phyloP scores from a whole-genome alignment of 148 eudicot genomes.

The Diospyros kaki region DNA sequence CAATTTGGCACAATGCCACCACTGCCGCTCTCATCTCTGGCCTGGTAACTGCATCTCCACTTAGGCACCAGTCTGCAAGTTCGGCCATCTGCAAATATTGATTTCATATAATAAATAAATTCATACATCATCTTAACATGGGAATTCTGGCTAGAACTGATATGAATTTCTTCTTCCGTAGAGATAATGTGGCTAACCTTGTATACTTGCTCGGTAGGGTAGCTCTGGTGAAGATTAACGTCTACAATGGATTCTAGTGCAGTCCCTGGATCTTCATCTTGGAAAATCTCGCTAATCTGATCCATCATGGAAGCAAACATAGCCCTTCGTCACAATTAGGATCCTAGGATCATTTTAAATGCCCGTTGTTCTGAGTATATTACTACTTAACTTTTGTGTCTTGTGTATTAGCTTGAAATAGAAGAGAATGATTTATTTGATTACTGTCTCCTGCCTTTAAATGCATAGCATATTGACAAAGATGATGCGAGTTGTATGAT shows the following conservation, averaged over 20 bases:
- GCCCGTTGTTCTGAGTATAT: too few species aligned
- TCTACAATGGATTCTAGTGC: constrained; percentile 32
- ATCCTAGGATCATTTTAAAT: too few species aligned
- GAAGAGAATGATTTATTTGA: not conserved
- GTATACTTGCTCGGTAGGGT: constrained; percentile 36
- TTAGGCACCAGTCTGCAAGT: constrained; percentile 44
- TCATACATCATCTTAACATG: too few species aligned
- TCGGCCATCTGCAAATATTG: constrained; percentile 39
- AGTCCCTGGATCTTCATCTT: constrained; percentile 26
- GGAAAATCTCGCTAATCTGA: constrained; percentile 25
- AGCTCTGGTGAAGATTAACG: constrained; percentile 35
- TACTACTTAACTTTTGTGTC: too few species aligned
- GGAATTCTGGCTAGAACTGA: too few species aligned
- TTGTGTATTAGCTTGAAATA: too few species aligned
- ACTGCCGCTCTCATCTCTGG: constrained; percentile 52
- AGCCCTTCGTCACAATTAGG: too few species aligned
- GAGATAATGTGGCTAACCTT: constrained; percentile 24
- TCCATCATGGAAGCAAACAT: not conserved
- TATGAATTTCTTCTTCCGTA: too few species aligned
- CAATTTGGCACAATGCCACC: constrained; percentile 28
- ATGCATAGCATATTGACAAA: too few species aligned
- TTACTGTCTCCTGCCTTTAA: not conserved
- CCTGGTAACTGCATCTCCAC: constrained; percentile 39
- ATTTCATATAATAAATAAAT: too few species aligned
- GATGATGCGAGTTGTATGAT: too few species aligned